Evolutionary conservation across 139 green algal species (phyloP), one percentile per base, ranked within the genome.

Genomic region (Picochlorum sp.): DNA sequence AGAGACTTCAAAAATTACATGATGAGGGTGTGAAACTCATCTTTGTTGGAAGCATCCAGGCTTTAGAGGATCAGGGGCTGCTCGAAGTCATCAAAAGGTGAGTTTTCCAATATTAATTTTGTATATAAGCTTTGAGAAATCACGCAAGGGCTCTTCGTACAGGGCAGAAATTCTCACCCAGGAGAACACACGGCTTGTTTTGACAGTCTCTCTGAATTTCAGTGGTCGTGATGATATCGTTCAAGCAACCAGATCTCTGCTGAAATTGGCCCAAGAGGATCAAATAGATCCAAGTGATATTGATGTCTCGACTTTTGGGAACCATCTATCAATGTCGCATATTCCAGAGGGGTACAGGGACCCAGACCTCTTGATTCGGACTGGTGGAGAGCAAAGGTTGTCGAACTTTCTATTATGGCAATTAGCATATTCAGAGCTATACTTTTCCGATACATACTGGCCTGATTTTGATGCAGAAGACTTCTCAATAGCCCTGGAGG

Each of bases 391-490:
- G 71, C 54, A 75, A 68, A 71, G 84, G 31, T 61, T 91, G 13
- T 75, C 45, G 60, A 90, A 91, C 50, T 91, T 91, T 59, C 23
- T 91, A 30, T 63, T 85, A 47, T 91, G 72, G 66, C 71, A 91
- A 20, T 16, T 67, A 1, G 84, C 84, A 2, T 91, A 91, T 57
- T 68, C 80, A 1, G 84, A 91, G 76, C 68, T 91, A 2, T 76
- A 73, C 54, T 91, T 91, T 54, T 63, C 41, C 6, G 54, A 80
- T 7, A 58, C 54, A 6, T 58, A 75, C 13, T 91, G 84, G 84
- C 83, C 83, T 6, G 84, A 91, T 52, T 90, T 90, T 72, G 62
- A 57, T 14, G 57, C 76, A 54, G 37, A 21, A 10, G 52, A 78
- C 26, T 66, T 88, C 5, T 20, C 47, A 23, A 45, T 13, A 5